Percentiles rank a stretch among this genome's conserved stretches.
Conservation (phyloP, 192 early-diverging fungal species). For the Coemansia sp. region DNA sequence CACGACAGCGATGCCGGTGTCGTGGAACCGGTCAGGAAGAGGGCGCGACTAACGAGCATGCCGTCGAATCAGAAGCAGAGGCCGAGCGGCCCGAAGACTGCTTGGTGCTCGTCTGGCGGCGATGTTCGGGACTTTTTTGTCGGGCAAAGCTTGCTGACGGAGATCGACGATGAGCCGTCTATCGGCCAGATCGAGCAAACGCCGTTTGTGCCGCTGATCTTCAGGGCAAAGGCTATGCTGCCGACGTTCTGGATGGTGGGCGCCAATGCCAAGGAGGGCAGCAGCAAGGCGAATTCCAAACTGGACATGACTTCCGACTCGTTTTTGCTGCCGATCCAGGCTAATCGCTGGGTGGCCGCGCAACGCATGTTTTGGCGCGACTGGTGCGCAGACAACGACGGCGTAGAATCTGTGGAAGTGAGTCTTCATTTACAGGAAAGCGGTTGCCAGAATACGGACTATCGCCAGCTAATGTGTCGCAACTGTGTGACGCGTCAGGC, state of each 20-base stretch:
- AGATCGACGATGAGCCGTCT: background rate
- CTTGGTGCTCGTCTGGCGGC: too few species aligned
- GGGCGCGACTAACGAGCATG: background rate
- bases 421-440: background rate
- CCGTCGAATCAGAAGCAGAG: background rate
- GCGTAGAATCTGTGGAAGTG: background rate
- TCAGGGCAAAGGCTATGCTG: background rate
- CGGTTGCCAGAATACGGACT: background rate
- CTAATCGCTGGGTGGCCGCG: background rate
- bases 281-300: background rate
- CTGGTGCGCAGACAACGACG: background rate
- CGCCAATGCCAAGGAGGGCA: background rate
- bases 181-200: background rate
- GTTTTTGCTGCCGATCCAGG: background rate
- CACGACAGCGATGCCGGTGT: too few species aligned
- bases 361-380: background rate
- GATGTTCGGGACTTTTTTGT: too few species aligned
- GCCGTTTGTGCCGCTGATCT: background rate
- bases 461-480: constrained; percentile 13
- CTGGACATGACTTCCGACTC: background rate
- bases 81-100: background rate
- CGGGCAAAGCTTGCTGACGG: background rate
- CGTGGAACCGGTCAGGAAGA: background rate
- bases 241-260: background rate
- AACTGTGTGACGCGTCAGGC: constrained; percentile 20